Evolutionary conservation across 2,329 filamentous ascomycete genomes (phyloP).

Genomic region (Neofusicoccum cordaticola): DNA sequence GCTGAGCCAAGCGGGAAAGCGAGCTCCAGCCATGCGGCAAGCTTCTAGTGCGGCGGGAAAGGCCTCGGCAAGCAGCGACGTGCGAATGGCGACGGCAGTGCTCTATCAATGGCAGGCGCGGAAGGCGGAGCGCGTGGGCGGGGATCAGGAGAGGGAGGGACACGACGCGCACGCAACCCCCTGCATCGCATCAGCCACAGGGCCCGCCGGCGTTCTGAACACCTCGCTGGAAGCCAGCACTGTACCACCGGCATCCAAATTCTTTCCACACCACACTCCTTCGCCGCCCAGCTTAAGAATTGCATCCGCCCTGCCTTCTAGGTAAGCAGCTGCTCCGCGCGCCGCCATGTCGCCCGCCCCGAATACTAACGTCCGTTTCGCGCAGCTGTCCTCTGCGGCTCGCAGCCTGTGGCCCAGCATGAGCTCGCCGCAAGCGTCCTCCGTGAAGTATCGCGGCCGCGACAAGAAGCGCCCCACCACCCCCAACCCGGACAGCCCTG

Average conservation of each 20-base stretch:
- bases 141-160: not conserved
- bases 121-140: not conserved
- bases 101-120: not conserved
- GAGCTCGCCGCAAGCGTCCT: constrained; percentile 9
- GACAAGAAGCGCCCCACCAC: constrained; percentile 39
- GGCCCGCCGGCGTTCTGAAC: constrained; percentile 8
- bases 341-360: constrained; percentile 4
- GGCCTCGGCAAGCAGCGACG: not conserved
- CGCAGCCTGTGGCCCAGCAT: constrained; percentile 22
- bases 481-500: constrained; percentile 30
- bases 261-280: constrained; percentile 17
- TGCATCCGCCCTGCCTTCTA: constrained; percentile 4
- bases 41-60: not conserved
- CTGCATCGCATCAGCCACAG: constrained; percentile 9
- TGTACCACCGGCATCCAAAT: constrained; percentile 16
- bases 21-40: not conserved
- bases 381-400: constrained; percentile 34
- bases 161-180: constrained; percentile 9
- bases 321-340: not conserved
- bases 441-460: constrained; percentile 35
- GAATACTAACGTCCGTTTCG: constrained; percentile 8
- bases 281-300: constrained; percentile 9
- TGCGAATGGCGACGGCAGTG: not conserved
- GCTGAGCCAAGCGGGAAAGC: not conserved
- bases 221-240: constrained; percentile 10